phyloP scores from a whole-genome alignment of 2,329 filamentous ascomycete genomes.

The Penicillium sp. region DNA sequence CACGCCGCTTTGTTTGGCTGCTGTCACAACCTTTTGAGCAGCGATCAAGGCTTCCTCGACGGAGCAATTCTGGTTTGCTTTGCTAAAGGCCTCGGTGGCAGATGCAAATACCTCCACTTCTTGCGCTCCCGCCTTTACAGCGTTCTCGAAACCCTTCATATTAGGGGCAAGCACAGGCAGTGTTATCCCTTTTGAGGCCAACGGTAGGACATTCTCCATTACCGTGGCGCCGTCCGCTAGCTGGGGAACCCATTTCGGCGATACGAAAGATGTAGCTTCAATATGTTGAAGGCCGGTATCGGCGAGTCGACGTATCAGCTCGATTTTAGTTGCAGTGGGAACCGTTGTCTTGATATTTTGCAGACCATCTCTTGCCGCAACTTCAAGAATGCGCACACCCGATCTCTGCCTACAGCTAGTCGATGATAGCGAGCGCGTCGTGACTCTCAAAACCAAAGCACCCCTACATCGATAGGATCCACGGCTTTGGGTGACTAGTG shows the following conservation, averaged over 20 bases:
- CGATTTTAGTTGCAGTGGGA: conserved; percentile 70
- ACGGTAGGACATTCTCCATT: conserved; percentile 1
- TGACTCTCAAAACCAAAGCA: no score
- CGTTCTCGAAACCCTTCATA: conserved; percentile 55
- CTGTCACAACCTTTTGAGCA: conserved; percentile 31
- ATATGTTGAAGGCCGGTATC: conserved; percentile 70
- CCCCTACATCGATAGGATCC: no score
- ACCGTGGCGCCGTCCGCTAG: conserved; percentile 42
- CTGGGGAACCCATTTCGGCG: conserved; percentile 83
- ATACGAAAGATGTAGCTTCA: conserved; percentile 81
- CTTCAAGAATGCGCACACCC: conserved; percentile 68
- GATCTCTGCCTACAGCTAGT: no score
- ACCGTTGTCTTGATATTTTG: conserved; percentile 79
- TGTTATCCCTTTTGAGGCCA: conserved; percentile 42
- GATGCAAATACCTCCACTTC: conserved; percentile 45
- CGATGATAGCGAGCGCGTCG: no score
- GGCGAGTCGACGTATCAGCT: conserved; percentile 69
- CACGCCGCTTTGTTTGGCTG: conserved; percentile 23
- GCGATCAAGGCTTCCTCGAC: conserved; percentile 38
- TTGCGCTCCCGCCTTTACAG: conserved; percentile 42
- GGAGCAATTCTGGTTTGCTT: conserved; percentile 43
- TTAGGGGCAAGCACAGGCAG: conserved; percentile 45
- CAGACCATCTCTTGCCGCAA: conserved; percentile 80
- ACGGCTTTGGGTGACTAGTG: no score
- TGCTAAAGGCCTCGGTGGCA: conserved; percentile 45